These are phyloP conservation scores for Dunaliella primolecta DNA, from an alignment of 139 green algal genomes.

Conservation along the genomic window DNA sequence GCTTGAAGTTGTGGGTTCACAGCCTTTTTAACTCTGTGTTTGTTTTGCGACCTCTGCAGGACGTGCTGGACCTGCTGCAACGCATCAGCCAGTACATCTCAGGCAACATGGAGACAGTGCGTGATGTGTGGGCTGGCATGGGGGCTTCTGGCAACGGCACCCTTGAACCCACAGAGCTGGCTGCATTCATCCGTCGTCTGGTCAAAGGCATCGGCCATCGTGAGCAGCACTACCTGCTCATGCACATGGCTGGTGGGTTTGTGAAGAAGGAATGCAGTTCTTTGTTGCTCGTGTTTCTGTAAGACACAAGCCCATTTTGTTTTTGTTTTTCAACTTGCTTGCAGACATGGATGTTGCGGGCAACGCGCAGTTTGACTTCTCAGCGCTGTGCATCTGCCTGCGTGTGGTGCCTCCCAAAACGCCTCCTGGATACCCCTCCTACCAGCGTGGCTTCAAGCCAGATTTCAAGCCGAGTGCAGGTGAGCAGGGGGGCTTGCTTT, in stretches of 20 bases:
- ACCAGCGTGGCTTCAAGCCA: no score
- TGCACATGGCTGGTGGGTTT: conserved; percentile 23
- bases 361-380: conserved; percentile 23
- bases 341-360: conserved; percentile 31
- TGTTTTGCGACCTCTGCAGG: no score
- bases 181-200: conserved; percentile 28
- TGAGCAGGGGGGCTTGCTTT: no score
- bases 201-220: conserved; percentile 21
- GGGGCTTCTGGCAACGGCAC: conserved; percentile 11
- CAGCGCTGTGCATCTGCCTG: conserved; percentile 30
- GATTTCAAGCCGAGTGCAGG: no score
- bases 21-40: no score
- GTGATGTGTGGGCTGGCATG: background rate
- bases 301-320: no score
- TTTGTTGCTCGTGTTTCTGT: no score
- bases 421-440: no score
- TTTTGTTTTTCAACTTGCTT: no score
- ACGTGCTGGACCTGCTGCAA: conserved; percentile 11
- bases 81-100: conserved; percentile 8
- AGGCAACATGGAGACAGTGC: background rate
- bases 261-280: no score
- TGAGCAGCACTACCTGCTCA: conserved; percentile 39
- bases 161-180: conserved; percentile 21
- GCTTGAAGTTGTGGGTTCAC: no score
- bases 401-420: conserved; percentile 22